Base-by-base conservation (phyloP, 2,329 filamentous ascomycete genomes). In the Claviceps fusiformis region DNA sequence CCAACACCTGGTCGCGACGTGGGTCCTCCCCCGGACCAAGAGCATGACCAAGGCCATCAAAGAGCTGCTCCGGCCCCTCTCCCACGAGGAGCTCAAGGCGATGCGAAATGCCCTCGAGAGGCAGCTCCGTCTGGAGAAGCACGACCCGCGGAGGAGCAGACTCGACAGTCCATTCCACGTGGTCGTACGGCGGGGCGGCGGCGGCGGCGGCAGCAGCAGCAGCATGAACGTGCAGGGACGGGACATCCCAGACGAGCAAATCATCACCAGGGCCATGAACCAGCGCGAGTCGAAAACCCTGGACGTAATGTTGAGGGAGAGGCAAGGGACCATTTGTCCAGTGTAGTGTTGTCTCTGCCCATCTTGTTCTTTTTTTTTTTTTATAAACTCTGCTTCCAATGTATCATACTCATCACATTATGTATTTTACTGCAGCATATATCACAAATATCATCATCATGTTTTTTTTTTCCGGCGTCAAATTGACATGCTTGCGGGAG, bases 1-100 rank as follows among this genome's bases (percentile, higher is more conserved):
- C 29, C 59, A 64, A n/a, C 59, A 62, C 33, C 59, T 69, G 44
- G 61, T 64, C 15, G 59, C 58, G 9, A 62, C 60, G 3, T 67
- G 63, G 56, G 56, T 61, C 11, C 29, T 63, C 13, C 61, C 62
- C 45, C 56, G 58, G 33, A 61, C 55, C 52, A 52, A 60, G 39
- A 63, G 65, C 52, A 59, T 67, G n/a, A 61, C 57, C 39, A 59
- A 60, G 45, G 66, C 66, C 6, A 62, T 67, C 8, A 62, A 62
- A 53, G 62, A 64, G 24, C 55, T 66, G 31, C 58, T 71, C 3
- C 58, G 59, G 53, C 62, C 59, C 3, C 59, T 71, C 31, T 64
- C 67, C 9, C 62, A 67, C 43, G 53, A 58, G 5, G 64, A 71
- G 54, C 62, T 70, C 17, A 58, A 54, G 17, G 55, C 50, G 13